These are phyloP conservation scores for Cinnamomum chago DNA, from an alignment of 164 flowering plant genomes.

Conservation along the genomic window DNA sequence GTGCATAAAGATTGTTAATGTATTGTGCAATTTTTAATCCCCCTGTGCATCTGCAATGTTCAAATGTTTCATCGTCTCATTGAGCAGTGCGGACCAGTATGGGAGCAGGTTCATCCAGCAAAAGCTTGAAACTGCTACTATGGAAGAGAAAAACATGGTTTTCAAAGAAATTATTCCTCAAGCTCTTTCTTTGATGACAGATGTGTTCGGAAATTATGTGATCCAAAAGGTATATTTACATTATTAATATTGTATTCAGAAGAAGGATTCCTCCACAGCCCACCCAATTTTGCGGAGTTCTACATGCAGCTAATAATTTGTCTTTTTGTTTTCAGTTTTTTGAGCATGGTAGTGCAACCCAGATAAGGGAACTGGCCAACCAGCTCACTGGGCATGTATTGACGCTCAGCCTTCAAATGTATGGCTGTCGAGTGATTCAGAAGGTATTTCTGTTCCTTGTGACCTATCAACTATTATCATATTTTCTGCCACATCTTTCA, in stretches of 20 bases:
- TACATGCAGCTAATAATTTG: slow-evolving; percentile 3
- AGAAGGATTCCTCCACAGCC: not conserved
- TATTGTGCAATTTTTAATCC: not conserved
- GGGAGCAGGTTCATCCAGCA: slow-evolving; percentile 98
- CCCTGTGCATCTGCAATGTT: slow-evolving; percentile 1
- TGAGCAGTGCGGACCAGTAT: slow-evolving; percentile 85
- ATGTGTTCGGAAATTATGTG: slow-evolving; percentile 98
- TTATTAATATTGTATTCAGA: not conserved
- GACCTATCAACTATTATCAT: not conserved
- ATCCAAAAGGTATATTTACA: slow-evolving; percentile 73
- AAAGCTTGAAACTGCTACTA: slow-evolving; percentile 85
- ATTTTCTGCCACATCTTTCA: too few relatives aligned
- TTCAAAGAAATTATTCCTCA: slow-evolving; percentile 84
- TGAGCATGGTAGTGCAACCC: slow-evolving; percentile 75
- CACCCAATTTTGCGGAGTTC: not conserved
- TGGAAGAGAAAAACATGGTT: slow-evolving; percentile 83
- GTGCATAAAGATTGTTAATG: slow-evolving; percentile 22
- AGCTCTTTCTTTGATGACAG: slow-evolving; percentile 86
- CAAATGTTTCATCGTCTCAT: slow-evolving; percentile 5
- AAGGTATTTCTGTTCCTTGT: slow-evolving; percentile 38
- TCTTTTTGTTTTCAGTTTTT: slow-evolving; percentile 47
- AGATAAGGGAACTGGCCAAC: slow-evolving; percentile 70
- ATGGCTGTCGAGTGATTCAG: slow-evolving; percentile 89
- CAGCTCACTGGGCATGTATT: slow-evolving; percentile 68
- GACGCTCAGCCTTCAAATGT: slow-evolving; percentile 83